Evolutionary conservation across 2,329 filamentous ascomycete species (phyloP).

Genomic region (Cytospora schulzeri): DNA sequence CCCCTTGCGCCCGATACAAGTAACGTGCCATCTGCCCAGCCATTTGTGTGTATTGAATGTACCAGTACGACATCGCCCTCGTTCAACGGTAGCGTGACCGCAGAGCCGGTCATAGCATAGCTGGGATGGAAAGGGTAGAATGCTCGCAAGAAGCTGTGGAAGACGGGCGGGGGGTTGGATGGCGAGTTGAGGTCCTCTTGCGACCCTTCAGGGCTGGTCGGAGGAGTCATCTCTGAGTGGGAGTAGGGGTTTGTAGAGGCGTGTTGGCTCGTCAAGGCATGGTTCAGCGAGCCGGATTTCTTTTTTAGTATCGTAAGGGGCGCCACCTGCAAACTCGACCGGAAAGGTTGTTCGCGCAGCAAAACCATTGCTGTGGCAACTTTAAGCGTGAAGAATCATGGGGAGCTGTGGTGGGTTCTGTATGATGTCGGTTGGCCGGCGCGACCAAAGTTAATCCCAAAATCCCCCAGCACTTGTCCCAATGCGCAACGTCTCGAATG

Average conservation of each 20-base stretch:
- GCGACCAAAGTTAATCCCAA: not conserved
- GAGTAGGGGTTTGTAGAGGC: constrained; percentile 43
- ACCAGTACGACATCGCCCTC: constrained; percentile 92
- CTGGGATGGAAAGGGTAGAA: constrained; percentile 90
- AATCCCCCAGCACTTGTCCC: not conserved
- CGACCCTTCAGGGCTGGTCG: constrained; percentile 71
- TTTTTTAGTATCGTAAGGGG: constrained; percentile 57
- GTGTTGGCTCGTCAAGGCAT: constrained; percentile 21
- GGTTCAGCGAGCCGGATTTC: constrained; percentile 33
- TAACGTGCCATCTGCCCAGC: constrained; percentile 95
- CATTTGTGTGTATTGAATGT: constrained; percentile 96
- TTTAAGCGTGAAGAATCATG: constrained; percentile 42
- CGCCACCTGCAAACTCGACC: constrained; percentile 63
- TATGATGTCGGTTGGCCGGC: constrained; percentile 7
- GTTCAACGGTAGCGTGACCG: constrained; percentile 84
- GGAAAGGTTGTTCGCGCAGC: constrained; percentile 50
- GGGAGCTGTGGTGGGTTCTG: constrained; percentile 26
- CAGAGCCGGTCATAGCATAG: constrained; percentile 75
- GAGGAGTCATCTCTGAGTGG: constrained; percentile 72
- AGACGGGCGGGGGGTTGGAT: constrained; percentile 62
- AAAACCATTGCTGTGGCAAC: constrained; percentile 47
- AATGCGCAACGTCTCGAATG: not conserved
- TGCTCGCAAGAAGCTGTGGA: constrained; percentile 92
- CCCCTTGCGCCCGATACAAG: constrained; percentile 83
- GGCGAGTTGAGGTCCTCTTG: constrained; percentile 58